These are phyloP conservation scores for Talaromyces amestolkiae DNA, from an alignment of 2,329 filamentous ascomycete species.

Conservation along the genomic window DNA sequence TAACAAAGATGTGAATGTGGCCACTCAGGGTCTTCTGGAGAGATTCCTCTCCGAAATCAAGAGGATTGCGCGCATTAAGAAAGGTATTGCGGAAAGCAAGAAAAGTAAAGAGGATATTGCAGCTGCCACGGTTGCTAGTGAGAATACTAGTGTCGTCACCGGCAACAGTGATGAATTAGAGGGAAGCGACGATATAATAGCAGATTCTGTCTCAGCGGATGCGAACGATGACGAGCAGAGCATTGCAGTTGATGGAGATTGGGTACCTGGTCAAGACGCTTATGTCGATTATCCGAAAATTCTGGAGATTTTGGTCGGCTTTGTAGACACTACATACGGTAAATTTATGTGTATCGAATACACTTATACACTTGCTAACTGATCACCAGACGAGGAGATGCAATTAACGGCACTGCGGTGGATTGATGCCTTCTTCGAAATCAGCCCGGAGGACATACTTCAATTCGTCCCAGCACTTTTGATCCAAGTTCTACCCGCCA, in stretches of 20 bases:
- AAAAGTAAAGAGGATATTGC: constrained; percentile 66
- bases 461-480: constrained; percentile 91
- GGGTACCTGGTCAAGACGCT: constrained; percentile 95
- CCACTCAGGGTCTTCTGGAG: constrained; percentile 83
- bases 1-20: constrained; percentile 90
- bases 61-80: constrained; percentile 87
- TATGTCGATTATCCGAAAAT: constrained; percentile 91
- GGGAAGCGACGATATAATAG: constrained; percentile 56
- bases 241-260: constrained; percentile 77
- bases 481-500: constrained; percentile 85
- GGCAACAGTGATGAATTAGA: constrained; percentile 43
- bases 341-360: constrained; percentile 14
- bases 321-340: constrained; percentile 79
- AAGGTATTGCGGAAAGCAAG: constrained; percentile 82
- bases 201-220: constrained; percentile 45
- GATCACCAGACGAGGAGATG: constrained; percentile 73
- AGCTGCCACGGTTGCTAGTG: constrained; percentile 68
- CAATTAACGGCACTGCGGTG: constrained; percentile 86
- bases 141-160: constrained; percentile 60
- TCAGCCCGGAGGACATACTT: constrained; percentile 93
- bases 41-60: constrained; percentile 92
- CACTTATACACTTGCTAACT: constrained; percentile 21
- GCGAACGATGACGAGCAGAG: constrained; percentile 56
- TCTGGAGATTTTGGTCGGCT: constrained; percentile 84
- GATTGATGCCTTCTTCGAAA: constrained; percentile 96